A percentile compares a stretch with the other conserved stretches of the same genome.
Evolutionary conservation across 495 filamentous ascomycete genomes (phyloP).

Genomic region (Physcia stellaris): DNA sequence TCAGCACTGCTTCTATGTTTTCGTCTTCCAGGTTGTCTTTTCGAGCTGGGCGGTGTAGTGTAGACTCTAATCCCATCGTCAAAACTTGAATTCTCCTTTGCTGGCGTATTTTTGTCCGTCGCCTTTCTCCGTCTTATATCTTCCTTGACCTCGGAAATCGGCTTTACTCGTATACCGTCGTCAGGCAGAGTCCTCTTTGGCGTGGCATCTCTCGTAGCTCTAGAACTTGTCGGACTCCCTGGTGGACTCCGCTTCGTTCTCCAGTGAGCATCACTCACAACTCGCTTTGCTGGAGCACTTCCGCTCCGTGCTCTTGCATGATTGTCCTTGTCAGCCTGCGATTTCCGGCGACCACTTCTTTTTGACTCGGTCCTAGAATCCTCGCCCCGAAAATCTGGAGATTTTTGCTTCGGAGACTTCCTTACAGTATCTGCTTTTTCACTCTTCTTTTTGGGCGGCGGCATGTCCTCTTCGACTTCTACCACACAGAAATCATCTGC

Average conservation of each 20-base stretch:
- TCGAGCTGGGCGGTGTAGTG: constrained; percentile 9
- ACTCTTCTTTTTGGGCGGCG: constrained; percentile 15
- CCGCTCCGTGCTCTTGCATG: constrained; percentile 26
- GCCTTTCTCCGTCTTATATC: constrained; percentile 20
- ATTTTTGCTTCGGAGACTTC: constrained; percentile 1
- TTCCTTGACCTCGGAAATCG: constrained; percentile 29
- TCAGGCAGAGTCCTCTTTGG: constrained; percentile 38
- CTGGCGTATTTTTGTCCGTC: constrained; percentile 8
- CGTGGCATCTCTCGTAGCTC: constrained; percentile 24
- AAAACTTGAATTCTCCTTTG: constrained; percentile 9
- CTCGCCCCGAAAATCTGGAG: too few species aligned
- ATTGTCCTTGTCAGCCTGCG: constrained; percentile 14
- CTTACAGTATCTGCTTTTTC: constrained; percentile 1
- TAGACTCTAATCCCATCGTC: constrained; percentile 16
- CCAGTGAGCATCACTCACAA: constrained; percentile 75
- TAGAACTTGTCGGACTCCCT: constrained; percentile 17
- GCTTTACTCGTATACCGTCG: constrained; percentile 24
- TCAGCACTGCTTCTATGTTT: constrained; percentile 2
- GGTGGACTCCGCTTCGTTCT: constrained; percentile 34
- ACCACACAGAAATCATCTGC: constrained; percentile 30
- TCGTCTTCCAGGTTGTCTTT: constrained; percentile 13
- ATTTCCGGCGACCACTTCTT: constrained; percentile 16
- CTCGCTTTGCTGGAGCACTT: constrained; percentile 57
- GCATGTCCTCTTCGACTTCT: constrained; percentile 25
- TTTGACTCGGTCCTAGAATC: too few species aligned